phyloP scores from a whole-genome alignment of 176 grass and related monocot species.

The Avena atlantica region DNA sequence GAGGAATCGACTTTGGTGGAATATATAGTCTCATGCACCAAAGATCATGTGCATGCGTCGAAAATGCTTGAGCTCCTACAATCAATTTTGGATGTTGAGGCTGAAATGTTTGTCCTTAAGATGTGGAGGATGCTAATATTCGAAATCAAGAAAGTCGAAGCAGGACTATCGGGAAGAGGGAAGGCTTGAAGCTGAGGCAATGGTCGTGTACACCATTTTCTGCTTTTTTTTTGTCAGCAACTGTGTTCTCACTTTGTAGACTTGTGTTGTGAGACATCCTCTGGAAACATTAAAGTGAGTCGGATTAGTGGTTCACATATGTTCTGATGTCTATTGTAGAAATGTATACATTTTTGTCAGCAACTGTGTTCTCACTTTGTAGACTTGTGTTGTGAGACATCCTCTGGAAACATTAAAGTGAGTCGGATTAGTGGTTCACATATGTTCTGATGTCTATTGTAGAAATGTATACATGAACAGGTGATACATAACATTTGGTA shows the following conservation, averaged over 20 bases:
- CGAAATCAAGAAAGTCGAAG: constrained; percentile 97
- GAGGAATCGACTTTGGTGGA: constrained; percentile 98
- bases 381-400: constrained; percentile 37
- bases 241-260: constrained; percentile 39
- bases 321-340: constrained; percentile 14
- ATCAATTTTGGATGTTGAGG: constrained; percentile 90
- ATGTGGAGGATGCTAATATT: constrained; percentile 99
- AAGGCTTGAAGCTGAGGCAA: constrained; percentile 47
- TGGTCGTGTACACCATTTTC: constrained; percentile 47
- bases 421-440: constrained; percentile 31
- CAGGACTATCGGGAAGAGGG: constrained; percentile 62
- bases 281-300: constrained; percentile 35
- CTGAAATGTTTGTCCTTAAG: constrained; percentile 99
- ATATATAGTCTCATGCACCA: constrained; percentile 93
- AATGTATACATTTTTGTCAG: constrained; percentile 42
- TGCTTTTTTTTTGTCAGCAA: constrained; percentile 31
- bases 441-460: constrained; percentile 10
- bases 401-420: constrained; percentile 25
- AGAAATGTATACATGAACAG: constrained; percentile 36
- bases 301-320: constrained; percentile 28
- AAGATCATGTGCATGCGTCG: constrained; percentile 88
- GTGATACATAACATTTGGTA: background rate
- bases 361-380: constrained; percentile 40
- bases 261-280: constrained; percentile 32
- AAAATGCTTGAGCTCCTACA: constrained; percentile 94